Evolutionary conservation across 2,329 filamentous ascomycete species (phyloP), one percentile per base, ranked within the genome.

Genomic region (Alternaria alternata): DNA sequence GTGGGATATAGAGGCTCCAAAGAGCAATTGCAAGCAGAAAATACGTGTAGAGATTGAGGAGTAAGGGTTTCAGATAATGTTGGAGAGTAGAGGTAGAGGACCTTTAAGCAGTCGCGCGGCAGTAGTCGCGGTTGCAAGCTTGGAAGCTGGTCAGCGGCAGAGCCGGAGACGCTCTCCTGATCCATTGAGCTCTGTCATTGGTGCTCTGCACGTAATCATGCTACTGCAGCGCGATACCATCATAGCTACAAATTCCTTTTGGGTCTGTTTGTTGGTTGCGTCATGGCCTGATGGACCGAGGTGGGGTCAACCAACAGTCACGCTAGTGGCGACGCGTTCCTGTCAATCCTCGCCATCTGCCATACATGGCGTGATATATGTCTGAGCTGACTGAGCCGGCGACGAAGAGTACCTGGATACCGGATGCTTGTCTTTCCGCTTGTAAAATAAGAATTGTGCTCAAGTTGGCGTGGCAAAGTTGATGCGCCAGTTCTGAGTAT

Each of bases 111-210:
- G 28, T 20, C 36, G 56, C 52, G 18, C 44, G 59, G 58, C 44
- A 59, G 60, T 54, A 61, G 18, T 9, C 28, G 56, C 53, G 36
- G 38, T 12, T 60, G 39, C 34, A 55, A 61, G 55, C 53, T 57
- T 52, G 47, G 42, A 48, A 51, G 24, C 47, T 60, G 47, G 54
- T 42, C 34, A 30, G 41, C 55, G 43, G 59, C 51, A 54, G 43
- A 34, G 32, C 54, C 44, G 41, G 57, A 48, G 39, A 62, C 46
- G 38, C 65, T 66, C 62, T 62, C 64, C 61, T 68, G 62, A 58
- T 58, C 26, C 44, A 63, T 60, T 58, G 39, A n/a, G 58, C 57
- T 52, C 39, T 59, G 30, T 57, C 48, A 71, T 69, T 69, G 66
- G 66, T 22, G 47, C 47, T 62, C 46, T 49, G 46, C 3, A 32